A percentile compares a stretch with the other conserved stretches of the same genome.
These are phyloP conservation scores for Kandelia obovata DNA, from an alignment of 345 rosid genomes.

Conservation along the genomic window DNA sequence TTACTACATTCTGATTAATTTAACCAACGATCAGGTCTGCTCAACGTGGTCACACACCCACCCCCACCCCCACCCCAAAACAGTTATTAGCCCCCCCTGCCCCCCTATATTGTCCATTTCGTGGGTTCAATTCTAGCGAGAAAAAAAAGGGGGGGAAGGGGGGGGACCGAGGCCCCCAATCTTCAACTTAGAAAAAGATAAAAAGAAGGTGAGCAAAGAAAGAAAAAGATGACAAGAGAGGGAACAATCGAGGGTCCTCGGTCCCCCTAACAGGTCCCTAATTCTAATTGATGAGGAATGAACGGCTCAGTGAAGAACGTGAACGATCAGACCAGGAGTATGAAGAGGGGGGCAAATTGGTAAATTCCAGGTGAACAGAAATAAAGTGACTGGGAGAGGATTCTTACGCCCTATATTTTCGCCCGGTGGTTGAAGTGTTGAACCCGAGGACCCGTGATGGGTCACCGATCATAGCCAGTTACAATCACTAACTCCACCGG, in stretches of 20 bases:
- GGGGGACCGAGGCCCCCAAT: too few species aligned
- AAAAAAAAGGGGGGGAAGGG: too few species aligned
- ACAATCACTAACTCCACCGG: conserved; percentile 23
- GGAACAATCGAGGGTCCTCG: too few species aligned
- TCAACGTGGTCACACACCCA: background rate
- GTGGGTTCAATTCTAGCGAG: background rate
- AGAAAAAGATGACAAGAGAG: too few species aligned
- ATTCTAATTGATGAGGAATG: background rate
- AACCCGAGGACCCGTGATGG: conserved; percentile 50
- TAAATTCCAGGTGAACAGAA: conserved; percentile 5
- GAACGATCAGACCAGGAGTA: background rate
- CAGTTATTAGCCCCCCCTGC: too few species aligned
- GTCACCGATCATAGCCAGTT: conserved; percentile 37
- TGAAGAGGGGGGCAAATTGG: conserved; percentile 18
- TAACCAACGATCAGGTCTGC: too few species aligned
- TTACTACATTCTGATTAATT: background rate
- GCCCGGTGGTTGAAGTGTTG: conserved; percentile 28
- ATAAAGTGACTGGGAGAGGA: conserved; percentile 22
- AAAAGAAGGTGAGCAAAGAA: too few species aligned
- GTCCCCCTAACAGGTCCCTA: too few species aligned
- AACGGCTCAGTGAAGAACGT: background rate
- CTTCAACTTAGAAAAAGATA: too few species aligned
- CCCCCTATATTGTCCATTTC: background rate
- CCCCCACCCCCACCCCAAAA: too few species aligned
- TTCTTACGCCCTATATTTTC: conserved; percentile 17